phyloP scores from a whole-genome alignment of 2,329 filamentous ascomycete genomes.

The Tolypocladium capitatum region DNA sequence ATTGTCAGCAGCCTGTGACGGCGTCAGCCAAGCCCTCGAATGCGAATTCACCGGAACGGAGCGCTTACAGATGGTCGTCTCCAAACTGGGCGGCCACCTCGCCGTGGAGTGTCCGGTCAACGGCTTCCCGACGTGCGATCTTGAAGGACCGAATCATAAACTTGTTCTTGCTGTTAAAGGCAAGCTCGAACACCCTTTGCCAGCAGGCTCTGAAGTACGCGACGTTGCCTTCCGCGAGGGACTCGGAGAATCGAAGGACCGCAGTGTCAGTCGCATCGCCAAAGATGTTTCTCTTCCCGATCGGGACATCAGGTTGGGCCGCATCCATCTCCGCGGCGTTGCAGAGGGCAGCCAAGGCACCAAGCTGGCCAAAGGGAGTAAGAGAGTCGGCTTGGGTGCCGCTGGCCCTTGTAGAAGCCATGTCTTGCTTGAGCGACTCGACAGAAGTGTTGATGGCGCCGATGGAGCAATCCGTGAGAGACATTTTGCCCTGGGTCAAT shows the following conservation, averaged over 20 bases:
- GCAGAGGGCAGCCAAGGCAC: slow-evolving; percentile 51
- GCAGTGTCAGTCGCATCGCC: slow-evolving; percentile 69
- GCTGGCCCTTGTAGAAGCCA: slow-evolving; percentile 13
- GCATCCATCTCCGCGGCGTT: slow-evolving; percentile 67
- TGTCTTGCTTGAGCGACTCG: slow-evolving; percentile 33
- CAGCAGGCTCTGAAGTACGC: slow-evolving; percentile 47
- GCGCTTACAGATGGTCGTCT: slow-evolving; percentile 23
- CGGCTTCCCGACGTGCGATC: slow-evolving; percentile 20
- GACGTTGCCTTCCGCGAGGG: slow-evolving; percentile 38
- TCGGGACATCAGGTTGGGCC: slow-evolving; percentile 42
- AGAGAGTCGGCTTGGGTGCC: slow-evolving; percentile 17
- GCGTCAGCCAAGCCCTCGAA: background rate
- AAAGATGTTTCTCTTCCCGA: slow-evolving; percentile 50
- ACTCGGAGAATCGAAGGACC: slow-evolving; percentile 57
- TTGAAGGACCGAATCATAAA: slow-evolving; percentile 58
- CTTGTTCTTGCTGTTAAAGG: slow-evolving; percentile 77
- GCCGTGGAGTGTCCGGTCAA: slow-evolving; percentile 23
- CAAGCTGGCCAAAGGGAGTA: slow-evolving; percentile 40
- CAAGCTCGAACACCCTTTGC: slow-evolving; percentile 53
- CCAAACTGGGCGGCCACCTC: slow-evolving; percentile 21
- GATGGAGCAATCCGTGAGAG: slow-evolving; percentile 54
- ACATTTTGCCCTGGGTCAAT: slow-evolving; percentile 58
- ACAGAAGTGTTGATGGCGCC: slow-evolving; percentile 35
- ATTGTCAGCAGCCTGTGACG: slow-evolving; percentile 47
- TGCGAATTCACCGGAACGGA: background rate